These are phyloP conservation scores for Dalbergia cultrata DNA, from an alignment of 306 rosid genomes.

Conservation along the genomic window DNA sequence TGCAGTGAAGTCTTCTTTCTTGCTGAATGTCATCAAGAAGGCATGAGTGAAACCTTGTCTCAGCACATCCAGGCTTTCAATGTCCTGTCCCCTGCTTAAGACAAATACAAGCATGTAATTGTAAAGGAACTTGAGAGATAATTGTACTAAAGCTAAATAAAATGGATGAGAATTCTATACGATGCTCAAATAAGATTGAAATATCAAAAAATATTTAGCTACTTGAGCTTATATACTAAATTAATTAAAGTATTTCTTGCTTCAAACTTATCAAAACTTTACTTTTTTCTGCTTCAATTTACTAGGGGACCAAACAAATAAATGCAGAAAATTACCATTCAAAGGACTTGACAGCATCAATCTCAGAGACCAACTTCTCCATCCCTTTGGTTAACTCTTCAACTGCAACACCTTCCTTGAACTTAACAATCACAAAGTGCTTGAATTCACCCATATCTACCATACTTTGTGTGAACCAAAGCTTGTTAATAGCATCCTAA, in stretches of 20 bases:
- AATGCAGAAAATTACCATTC: conserved; percentile 65
- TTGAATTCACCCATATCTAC: conserved; percentile 79
- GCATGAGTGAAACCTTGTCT: conserved; percentile 94
- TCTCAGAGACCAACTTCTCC: conserved; percentile 76
- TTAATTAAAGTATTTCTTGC: neutral
- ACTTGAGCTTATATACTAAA: neutral
- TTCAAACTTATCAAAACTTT: neutral
- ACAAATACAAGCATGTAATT: neutral
- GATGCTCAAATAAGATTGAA: neutral
- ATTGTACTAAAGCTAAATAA: neutral
- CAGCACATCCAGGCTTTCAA: conserved; percentile 78
- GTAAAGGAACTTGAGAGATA: neutral
- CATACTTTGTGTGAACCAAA: conserved; percentile 38
- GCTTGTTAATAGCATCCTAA: conserved; percentile 19
- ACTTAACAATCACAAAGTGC: conserved; percentile 86
- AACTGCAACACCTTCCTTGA: conserved; percentile 77
- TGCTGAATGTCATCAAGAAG: conserved; percentile 81
- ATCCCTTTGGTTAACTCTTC: conserved; percentile 76
- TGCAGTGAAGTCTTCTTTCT: conserved; percentile 74
- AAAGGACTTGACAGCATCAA: conserved; percentile 80
- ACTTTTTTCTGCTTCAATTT: neutral
- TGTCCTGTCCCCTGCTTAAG: conserved; percentile 76
- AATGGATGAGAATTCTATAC: neutral
- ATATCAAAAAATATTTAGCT: neutral
- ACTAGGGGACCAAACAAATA: neutral